Evolutionary conservation across 768 basidiomycete species (phyloP), one percentile per base, ranked within the genome.

Genomic region (Boletus eberwhitei): DNA sequence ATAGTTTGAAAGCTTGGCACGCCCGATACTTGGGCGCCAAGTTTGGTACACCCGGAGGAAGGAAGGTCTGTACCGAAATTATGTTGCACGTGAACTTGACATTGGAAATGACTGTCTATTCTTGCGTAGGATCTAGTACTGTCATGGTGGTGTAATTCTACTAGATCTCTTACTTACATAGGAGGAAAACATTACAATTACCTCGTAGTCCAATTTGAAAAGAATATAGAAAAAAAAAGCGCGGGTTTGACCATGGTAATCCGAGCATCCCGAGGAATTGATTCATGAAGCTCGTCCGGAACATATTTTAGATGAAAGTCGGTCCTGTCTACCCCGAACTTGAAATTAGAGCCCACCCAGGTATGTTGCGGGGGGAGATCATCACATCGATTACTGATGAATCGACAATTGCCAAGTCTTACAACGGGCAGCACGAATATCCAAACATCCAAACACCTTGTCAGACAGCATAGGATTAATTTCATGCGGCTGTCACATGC

Each of bases 71-170:
- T 12, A 31, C 42, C 52, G 48, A 63, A 24, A 59, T 55, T 46
- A 50, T 9, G 31, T 48, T 24, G 38, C 61, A 61, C 56, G 51
- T 64, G 56, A 59, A 58, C 43, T 12, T 22, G 42, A 43, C 52
- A 48, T 61, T 59, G 62, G 54, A 57, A 61, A 59, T 67, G 26
- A 4, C 19, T 6, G 24, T 26, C 55, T 54, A 56, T 52, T 65
- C 54, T 52, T 49, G 54, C 59, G 44, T 38, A 22, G 39, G 51
- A 62, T 63, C 60, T 61, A n/a, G n/a, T n/a, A 40, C 50, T 62
- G 50, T 31, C 56, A 53, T 62, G 11, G 31, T 29, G 7, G 7
- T 29, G 29, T 32, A 32, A 60, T 22, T 32, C 43, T 46, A 36
- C 34, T 34, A 45, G 45, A 37, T 35, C 32, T 2, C 2, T 24